phyloP scores from a whole-genome alignment of 495 filamentous ascomycete species.

The Parachaetomium inaequale region DNA sequence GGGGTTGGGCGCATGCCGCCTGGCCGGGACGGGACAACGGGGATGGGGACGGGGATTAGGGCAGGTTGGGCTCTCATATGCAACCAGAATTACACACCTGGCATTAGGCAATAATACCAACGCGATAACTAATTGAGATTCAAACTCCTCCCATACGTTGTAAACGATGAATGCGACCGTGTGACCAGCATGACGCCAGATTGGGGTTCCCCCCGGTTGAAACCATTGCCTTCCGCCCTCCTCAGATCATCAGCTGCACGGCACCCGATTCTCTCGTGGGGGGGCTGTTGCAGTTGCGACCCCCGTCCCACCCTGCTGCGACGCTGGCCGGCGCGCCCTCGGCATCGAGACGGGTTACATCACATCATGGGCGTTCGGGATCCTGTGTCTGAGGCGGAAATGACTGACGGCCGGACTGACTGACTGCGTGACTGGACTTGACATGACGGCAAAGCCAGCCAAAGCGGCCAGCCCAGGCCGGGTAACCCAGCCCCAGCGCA shows the following conservation, averaged over 20 bases:
- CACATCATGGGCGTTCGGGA: slow-evolving; percentile 11
- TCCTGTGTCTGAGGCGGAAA: slow-evolving; percentile 16
- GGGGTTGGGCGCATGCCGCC: not conserved
- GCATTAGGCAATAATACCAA: slow-evolving; percentile 15
- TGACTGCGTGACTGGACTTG: not conserved
- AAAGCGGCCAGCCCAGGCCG: not conserved
- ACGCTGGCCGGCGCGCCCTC: slow-evolving; percentile 6
- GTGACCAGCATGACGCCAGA: not conserved
- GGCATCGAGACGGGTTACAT: slow-evolving; percentile 11
- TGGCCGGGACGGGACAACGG: not conserved
- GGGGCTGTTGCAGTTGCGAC: slow-evolving; percentile 4
- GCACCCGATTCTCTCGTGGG: not conserved
- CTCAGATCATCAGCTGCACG: slow-evolving; percentile 5
- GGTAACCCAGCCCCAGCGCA: not conserved
- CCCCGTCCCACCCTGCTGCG: not conserved
- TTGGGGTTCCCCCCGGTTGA: not conserved
- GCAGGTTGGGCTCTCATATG: slow-evolving; percentile 15
- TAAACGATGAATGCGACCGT: slow-evolving; percentile 9
- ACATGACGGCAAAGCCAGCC: not conserved
- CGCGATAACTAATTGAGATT: slow-evolving; percentile 2
- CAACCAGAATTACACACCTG: not conserved
- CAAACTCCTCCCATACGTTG: not conserved
- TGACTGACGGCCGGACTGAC: slow-evolving; percentile 17
- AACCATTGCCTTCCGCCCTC: not conserved
- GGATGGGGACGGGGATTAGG: slow-evolving; percentile 3